phyloP scores from a whole-genome alignment of 352 stramenopile genomes.

The Globisporangium canariense region DNA sequence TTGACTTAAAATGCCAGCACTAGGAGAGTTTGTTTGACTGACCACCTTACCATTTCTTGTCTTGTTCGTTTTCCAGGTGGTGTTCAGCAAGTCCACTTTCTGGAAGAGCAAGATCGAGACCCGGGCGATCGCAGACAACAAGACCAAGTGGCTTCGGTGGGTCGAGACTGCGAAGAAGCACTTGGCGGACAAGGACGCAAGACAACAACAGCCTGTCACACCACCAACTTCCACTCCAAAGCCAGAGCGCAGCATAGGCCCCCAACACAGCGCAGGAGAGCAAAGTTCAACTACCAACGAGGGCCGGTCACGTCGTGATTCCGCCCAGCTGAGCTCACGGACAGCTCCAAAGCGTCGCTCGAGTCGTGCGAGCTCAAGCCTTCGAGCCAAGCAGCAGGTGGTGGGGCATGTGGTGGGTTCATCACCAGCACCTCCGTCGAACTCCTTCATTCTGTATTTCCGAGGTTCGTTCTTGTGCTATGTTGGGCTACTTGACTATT shows the following conservation, averaged over 20 bases:
- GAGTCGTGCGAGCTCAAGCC: slow-evolving; percentile 12
- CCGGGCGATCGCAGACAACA: slow-evolving; percentile 71
- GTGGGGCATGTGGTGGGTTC: neutral
- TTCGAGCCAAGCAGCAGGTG: slow-evolving; percentile 5
- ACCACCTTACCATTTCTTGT: too few relatives aligned
- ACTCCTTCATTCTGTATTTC: slow-evolving; percentile 20
- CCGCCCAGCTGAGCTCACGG: neutral
- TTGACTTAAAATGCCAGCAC: neutral
- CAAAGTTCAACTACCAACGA: neutral
- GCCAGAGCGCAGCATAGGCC: neutral
- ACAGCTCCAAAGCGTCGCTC: slow-evolving; percentile 10
- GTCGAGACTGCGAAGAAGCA: slow-evolving; percentile 57
- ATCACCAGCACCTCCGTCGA: slow-evolving; percentile 6
- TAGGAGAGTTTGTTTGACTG: neutral
- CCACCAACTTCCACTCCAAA: neutral
- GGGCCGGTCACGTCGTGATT: neutral
- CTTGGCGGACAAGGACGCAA: slow-evolving; percentile 15
- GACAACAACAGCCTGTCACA: neutral
- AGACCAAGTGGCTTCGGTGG: slow-evolving; percentile 70
- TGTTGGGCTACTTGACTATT: neutral
- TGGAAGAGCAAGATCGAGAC: slow-evolving; percentile 81
- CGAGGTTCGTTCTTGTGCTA: slow-evolving; percentile 11
- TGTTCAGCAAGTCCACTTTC: slow-evolving; percentile 82
- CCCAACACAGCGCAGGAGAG: neutral
- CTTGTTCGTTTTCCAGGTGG: slow-evolving; percentile 32